Evolutionary conservation across 2,329 filamentous ascomycete genomes (phyloP).

Genomic region (Aspergillus sp.): DNA sequence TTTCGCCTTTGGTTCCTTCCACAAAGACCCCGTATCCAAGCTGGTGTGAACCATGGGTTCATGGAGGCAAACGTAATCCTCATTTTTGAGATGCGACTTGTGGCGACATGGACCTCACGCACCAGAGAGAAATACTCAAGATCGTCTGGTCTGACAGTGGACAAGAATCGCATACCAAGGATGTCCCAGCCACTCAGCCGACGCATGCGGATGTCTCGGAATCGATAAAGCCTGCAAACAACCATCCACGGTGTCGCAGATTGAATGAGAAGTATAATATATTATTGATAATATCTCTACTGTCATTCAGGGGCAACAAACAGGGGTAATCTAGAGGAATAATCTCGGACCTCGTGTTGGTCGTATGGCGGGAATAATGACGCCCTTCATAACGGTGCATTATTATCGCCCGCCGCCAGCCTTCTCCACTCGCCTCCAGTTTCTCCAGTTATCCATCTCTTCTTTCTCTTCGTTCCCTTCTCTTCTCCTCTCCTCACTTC

Average conservation of each 20-base stretch:
- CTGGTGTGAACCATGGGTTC: too few species aligned
- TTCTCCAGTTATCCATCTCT: neutral
- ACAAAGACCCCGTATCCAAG: too few species aligned
- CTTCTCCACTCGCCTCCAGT: neutral
- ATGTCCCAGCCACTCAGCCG: neutral
- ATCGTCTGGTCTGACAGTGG: too few species aligned
- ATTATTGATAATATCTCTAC: too few species aligned
- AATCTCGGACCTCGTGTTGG: too few species aligned
- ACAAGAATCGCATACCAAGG: too few species aligned
- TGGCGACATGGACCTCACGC: neutral
- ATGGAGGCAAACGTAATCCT: too few species aligned
- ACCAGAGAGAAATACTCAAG: too few species aligned
- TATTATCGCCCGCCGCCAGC: neutral
- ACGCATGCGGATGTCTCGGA: neutral
- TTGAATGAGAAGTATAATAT: neutral
- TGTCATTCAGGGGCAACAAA: neutral
- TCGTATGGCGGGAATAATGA: too few species aligned
- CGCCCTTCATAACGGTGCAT: too few species aligned
- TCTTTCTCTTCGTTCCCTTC: slow-evolving; percentile 9
- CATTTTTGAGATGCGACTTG: neutral
- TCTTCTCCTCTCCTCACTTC: slow-evolving; percentile 12
- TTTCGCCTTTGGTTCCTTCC: neutral
- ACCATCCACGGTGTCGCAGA: neutral
- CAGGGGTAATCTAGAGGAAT: neutral
- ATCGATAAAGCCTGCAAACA: neutral